A percentile compares a stretch with the other conserved stretches of the same genome.
Conservation (phyloP, 495 filamentous ascomycete genomes). For the Tuber aestivum region DNA sequence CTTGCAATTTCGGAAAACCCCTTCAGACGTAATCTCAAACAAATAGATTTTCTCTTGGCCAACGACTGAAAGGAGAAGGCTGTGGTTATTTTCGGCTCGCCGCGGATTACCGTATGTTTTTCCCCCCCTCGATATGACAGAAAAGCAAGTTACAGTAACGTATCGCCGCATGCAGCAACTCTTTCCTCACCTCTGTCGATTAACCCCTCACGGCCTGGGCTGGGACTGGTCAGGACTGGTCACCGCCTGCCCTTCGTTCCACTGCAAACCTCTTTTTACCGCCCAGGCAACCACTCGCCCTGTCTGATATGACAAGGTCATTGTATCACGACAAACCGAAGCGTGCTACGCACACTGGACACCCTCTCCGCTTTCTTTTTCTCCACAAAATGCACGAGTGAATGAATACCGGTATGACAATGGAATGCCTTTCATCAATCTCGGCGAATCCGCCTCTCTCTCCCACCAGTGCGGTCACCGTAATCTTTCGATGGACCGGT, state of each 20-base stretch:
- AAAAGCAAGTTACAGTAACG: conserved; percentile 2
- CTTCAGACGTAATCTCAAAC: conserved; percentile 5
- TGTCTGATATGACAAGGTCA: neutral
- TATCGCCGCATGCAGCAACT: neutral
- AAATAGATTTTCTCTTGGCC: conserved; percentile 1
- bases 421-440: neutral
- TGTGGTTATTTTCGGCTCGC: conserved; percentile 1
- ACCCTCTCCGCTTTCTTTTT: neutral
- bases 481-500: neutral
- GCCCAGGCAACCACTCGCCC: conserved; percentile 1
- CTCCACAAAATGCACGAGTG: neutral
- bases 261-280: neutral
- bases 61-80: neutral
- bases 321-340: neutral
- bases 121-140: neutral
- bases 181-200: neutral
- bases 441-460: neutral
- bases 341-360: neutral
- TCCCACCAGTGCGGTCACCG: neutral
- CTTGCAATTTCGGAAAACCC: neutral
- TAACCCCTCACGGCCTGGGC: neutral
- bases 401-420: neutral
- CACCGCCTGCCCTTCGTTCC: neutral
- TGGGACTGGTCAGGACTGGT: neutral
- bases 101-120: neutral